A percentile compares a stretch with the other conserved stretches of the same genome.
These are phyloP conservation scores for Arabidopsis arenosa DNA, from an alignment of 345 rosid genomes.

Conservation along the genomic window DNA sequence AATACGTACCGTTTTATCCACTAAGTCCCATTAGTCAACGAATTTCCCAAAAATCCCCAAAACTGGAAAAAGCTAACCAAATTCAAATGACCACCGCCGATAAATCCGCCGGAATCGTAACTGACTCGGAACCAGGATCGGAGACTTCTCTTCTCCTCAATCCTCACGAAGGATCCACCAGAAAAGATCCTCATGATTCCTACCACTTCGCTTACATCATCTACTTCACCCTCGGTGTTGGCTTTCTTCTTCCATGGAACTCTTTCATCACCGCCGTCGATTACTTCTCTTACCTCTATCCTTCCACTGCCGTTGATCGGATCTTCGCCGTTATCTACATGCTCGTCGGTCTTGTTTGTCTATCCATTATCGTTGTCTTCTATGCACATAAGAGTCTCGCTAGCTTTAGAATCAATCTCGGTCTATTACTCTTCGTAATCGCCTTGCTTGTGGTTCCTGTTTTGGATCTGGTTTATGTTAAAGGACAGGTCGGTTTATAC, in stretches of 20 bases:
- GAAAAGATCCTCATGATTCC: constrained; percentile 60
- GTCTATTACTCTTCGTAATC: constrained; percentile 63
- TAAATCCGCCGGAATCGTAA: constrained; percentile 24
- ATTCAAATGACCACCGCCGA: constrained; percentile 54
- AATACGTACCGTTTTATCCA: background rate
- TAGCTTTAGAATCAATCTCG: constrained; percentile 74
- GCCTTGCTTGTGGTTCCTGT: constrained; percentile 74
- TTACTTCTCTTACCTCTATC: constrained; percentile 91
- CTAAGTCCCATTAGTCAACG: constrained; percentile 26
- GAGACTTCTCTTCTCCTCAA: constrained; percentile 63
- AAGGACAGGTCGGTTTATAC: constrained; percentile 77
- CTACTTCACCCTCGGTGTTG: constrained; percentile 84
- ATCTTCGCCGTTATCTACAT: constrained; percentile 83
- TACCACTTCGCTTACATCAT: constrained; percentile 82
- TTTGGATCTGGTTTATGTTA: constrained; percentile 71
- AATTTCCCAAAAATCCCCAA: constrained; percentile 24
- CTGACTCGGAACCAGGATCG: constrained; percentile 49
- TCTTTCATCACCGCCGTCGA: constrained; percentile 98
- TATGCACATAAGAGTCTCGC: constrained; percentile 77
- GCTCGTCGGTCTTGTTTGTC: constrained; percentile 64
- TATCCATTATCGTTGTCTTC: constrained; percentile 62
- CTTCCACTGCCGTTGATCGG: constrained; percentile 86
- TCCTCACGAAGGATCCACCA: constrained; percentile 19
- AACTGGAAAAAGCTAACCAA: background rate
- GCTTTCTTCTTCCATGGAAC: constrained; percentile 98